Percentiles rank a stretch among this genome's conserved stretches.
Evolutionary conservation across 106 monocot genomes (phyloP).

Genomic region (Allium cepa): DNA sequence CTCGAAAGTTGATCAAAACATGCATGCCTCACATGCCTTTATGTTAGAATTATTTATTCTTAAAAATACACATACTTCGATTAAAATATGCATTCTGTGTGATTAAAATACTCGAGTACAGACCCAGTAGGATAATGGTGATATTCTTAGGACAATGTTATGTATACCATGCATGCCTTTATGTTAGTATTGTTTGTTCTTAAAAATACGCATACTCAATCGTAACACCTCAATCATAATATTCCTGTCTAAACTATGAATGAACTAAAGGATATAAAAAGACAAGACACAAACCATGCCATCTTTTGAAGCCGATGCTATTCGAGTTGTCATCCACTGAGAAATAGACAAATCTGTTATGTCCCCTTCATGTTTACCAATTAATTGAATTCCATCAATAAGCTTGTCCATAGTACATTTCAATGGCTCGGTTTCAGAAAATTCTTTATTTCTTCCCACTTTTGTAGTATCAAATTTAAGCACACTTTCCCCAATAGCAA

Average conservation of each 20-base stretch:
- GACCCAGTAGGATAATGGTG: no score
- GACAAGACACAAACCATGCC: constrained; percentile 55
- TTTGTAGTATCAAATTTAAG: constrained; percentile 88
- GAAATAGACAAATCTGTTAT: constrained; percentile 94
- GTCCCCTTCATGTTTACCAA: constrained; percentile 93
- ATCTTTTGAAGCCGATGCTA: constrained; percentile 93
- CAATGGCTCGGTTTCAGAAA: constrained; percentile 78
- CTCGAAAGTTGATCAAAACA: no score
- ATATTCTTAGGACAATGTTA: no score
- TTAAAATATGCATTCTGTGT: no score
- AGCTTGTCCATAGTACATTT: constrained; percentile 65
- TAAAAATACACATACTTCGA: no score
- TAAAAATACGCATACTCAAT: no score
- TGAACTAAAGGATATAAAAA: background rate
- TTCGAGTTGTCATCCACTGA: constrained; percentile 98
- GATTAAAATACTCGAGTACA: no score
- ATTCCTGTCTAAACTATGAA: background rate
- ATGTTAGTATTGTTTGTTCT: no score
- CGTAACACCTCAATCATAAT: no score
- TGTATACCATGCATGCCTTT: no score
- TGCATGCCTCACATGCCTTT: no score
- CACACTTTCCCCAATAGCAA: constrained; percentile 70
- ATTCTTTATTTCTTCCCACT: constrained; percentile 70
- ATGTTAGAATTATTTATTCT: no score
- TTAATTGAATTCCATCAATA: constrained; percentile 65